Evolutionary conservation across 768 basidiomycete species (phyloP), one percentile per base, ranked within the genome.

Genomic region (Phylloporus sp.): DNA sequence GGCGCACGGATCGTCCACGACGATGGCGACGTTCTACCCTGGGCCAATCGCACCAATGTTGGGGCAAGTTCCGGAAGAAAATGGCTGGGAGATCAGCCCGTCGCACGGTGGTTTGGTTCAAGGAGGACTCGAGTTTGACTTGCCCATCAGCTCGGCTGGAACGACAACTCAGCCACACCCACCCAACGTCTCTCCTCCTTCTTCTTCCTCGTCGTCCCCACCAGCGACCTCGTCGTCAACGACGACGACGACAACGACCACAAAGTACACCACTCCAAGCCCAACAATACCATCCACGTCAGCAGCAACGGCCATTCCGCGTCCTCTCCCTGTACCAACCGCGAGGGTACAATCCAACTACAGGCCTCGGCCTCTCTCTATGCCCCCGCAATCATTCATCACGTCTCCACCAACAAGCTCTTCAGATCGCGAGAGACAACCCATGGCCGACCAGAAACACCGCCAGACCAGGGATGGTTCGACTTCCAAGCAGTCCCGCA

Each of bases 281-380:
- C 22, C 56, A 35, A 23, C 54, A 7, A n/a, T 54, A 40, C 18
- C 54, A 8, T 29, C 45, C n/a, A 32, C 47, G 3, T 59, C 62
- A 49, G 69, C 58, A 53, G 59, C 61, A 49, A 47, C 71, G 27
- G 52, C 67, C 46, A 52, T 55, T 59, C 65, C 72, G 47, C 72
- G 70, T 57, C 75, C 63, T 24, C 59, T 69, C 16, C 62, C 67
- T 48, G 50, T 61, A 12, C 62, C 65, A 9, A 26, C 53, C 3
- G 32, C 60, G 39, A 52, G 69, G 60, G 40, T 56, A 1, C 54
- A 55, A 49, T 45, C 64, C 53, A 52, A 60, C 38, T 67, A 59
- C 59, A 65, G 76, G 59, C 80, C 82, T 50, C 73, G 86, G 38
- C 87, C 87, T 43, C 74, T 85, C 45, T 88, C 88, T 9, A 85